Conservation (phyloP, 2,329 filamentous ascomycete species). For the Ceratocystis lukuohia region DNA sequence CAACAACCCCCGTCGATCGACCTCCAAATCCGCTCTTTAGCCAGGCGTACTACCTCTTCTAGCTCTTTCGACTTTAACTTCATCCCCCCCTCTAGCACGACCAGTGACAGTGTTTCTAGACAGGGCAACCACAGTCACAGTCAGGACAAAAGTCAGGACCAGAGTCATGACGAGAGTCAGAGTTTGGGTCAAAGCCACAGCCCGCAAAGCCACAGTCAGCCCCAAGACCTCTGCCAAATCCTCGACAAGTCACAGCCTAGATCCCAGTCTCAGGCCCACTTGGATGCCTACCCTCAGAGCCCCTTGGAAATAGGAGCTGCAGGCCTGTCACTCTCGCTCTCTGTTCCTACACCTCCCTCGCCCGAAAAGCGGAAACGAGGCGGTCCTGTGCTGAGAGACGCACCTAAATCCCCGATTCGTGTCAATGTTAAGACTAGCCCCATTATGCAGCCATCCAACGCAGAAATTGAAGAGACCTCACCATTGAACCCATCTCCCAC, state of each 20-base stretch:
- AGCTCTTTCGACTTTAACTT: not conserved
- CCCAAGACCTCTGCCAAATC: not conserved
- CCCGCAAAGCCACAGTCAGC: not conserved
- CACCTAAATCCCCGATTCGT: constrained; percentile 42
- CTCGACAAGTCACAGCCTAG: not conserved
- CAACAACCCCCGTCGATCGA: not conserved
- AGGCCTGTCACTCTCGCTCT: constrained; percentile 1
- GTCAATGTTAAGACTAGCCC: constrained; percentile 25
- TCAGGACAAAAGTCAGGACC: not conserved
- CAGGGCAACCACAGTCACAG: not conserved
- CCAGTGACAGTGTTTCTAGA: not conserved
- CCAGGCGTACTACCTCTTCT: not conserved
- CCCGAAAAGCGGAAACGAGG: constrained; percentile 21
- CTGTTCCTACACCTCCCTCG: not conserved
- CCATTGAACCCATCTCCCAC: constrained; percentile 13
- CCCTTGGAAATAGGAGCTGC: not conserved
- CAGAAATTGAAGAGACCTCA: constrained; percentile 17
- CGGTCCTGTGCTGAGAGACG: constrained; percentile 36
- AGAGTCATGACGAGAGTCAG: not conserved
- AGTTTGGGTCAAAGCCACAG: not conserved
- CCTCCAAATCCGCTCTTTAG: not conserved
- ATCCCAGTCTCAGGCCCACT: constrained; percentile 4
- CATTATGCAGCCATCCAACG: constrained; percentile 16
- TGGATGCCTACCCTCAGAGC: constrained; percentile 1
- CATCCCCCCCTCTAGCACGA: not conserved